phyloP scores from a whole-genome alignment of 2,329 filamentous ascomycete species.

The Arthrobotrys megalospora region DNA sequence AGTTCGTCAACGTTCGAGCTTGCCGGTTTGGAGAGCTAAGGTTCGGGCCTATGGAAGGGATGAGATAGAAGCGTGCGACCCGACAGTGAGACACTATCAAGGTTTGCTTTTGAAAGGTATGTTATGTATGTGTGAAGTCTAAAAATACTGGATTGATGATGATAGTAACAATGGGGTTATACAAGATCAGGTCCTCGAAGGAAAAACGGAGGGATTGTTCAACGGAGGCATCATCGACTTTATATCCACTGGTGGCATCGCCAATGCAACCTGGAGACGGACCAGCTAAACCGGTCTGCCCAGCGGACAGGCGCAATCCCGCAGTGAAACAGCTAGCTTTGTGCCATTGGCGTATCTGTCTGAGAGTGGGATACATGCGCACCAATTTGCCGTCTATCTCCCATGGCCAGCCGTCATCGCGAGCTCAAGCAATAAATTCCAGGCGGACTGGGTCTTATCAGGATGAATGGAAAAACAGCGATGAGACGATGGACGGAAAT shows the following conservation, averaged over 20 bases:
- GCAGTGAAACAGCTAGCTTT: conserved; percentile 58
- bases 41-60: conserved; percentile 25
- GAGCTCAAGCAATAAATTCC: conserved; percentile 53
- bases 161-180: conserved; percentile 4
- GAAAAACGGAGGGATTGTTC: conserved; percentile 32
- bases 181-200: conserved; percentile 33
- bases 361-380: conserved; percentile 35
- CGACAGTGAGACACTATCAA: conserved; percentile 29
- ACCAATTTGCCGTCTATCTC: conserved; percentile 61
- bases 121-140: conserved; percentile 12
- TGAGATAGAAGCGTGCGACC: conserved; percentile 15
- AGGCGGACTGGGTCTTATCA: conserved; percentile 60
- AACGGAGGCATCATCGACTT: conserved; percentile 58
- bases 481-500: conserved; percentile 60
- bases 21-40: conserved; percentile 23
- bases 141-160: not conserved
- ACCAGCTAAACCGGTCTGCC: conserved; percentile 43
- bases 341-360: conserved; percentile 40
- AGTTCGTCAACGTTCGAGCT: conserved; percentile 38
- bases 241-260: conserved; percentile 47
- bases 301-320: conserved; percentile 50
- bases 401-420: conserved; percentile 49
- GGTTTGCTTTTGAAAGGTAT: conserved; percentile 36
- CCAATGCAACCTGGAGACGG: conserved; percentile 44
- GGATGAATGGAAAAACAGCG: conserved; percentile 60